A percentile compares a stretch with the other conserved stretches of the same genome.
Conservation (phyloP, 345 rosid genomes). For the Sonneratia caseolaris region DNA sequence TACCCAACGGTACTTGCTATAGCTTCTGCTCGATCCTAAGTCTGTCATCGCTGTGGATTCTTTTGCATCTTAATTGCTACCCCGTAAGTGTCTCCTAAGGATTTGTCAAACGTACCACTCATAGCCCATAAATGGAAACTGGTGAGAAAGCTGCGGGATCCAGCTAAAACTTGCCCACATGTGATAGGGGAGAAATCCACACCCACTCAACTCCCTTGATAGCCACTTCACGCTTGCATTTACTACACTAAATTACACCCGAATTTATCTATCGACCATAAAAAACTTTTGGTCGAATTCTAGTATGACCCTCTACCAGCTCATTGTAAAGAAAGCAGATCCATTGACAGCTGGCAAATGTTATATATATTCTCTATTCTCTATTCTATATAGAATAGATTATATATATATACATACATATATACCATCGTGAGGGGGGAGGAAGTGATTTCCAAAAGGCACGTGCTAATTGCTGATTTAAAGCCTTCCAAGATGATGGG, state of each 20-base stretch:
- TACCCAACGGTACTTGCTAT: neutral
- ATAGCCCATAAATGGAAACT: constrained; percentile 5
- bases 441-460: neutral
- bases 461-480: neutral
- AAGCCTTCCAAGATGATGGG: constrained; percentile 6
- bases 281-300: neutral
- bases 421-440: neutral
- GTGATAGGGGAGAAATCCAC: too few relatives aligned
- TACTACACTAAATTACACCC: neutral
- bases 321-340: too few relatives aligned
- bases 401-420: too few relatives aligned
- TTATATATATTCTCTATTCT: too few relatives aligned
- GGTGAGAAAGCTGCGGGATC: neutral
- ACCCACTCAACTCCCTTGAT: too few relatives aligned
- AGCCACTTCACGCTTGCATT: neutral
- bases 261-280: neutral
- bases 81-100: neutral
- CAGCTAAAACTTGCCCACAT: neutral
- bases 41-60: neutral
- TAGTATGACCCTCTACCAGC: too few relatives aligned
- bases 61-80: constrained; percentile 4
- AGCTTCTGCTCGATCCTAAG: neutral
- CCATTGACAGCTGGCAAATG: too few relatives aligned
- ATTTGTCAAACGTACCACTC: neutral
- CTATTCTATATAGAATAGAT: too few relatives aligned